Conservation (phyloP, 495 filamentous ascomycete genomes). For the Podospora comata region DNA sequence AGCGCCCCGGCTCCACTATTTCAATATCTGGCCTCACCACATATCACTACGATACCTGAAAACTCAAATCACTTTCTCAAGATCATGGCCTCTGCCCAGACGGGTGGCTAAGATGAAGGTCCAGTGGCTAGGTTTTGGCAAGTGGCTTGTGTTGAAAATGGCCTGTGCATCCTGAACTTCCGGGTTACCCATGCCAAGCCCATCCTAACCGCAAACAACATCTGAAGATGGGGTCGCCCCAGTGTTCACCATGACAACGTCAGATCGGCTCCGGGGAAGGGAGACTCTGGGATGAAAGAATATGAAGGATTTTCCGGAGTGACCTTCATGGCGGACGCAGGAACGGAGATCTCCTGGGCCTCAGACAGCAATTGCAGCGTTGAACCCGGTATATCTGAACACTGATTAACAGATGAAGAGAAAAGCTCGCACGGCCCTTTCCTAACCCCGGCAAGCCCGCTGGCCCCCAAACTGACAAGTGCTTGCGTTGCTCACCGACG, state of each 20-base stretch:
- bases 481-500: constrained; percentile 27
- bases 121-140: too few species aligned
- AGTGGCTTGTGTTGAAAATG: neutral
- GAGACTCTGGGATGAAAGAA: neutral
- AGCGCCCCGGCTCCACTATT: too few species aligned
- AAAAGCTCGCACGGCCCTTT: neutral
- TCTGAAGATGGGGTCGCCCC: neutral
- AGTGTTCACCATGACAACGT: neutral
- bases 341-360: neutral
- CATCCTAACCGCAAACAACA: neutral
- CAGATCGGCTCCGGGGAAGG: neutral
- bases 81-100: too few species aligned
- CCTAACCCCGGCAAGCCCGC: neutral
- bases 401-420: neutral
- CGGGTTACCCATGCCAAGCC: neutral
- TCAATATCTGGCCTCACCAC: too few species aligned
- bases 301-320: neutral
- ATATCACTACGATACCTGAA: too few species aligned
- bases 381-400: neutral
- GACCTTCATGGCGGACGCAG: neutral
- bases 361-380: neutral
- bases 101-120: too few species aligned
- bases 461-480: neutral
- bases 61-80: too few species aligned
- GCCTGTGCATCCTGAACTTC: neutral